Percentiles rank a stretch among this genome's conserved stretches.
phyloP scores from a whole-genome alignment of 257 asterid genomes.

The Hygrophila difformis region DNA sequence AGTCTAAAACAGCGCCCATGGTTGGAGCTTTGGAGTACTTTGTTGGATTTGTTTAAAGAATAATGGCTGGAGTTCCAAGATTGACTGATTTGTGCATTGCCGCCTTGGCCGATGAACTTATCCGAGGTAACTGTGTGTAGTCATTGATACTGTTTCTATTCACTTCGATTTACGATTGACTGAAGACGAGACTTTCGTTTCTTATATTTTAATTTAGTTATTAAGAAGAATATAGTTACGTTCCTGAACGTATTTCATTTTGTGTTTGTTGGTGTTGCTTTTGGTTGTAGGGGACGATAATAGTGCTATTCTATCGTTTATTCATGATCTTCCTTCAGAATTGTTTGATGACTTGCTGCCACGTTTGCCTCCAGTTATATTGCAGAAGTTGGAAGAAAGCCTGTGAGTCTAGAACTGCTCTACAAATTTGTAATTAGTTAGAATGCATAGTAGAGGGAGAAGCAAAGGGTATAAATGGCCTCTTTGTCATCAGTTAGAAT shows the following conservation, averaged over 20 bases:
- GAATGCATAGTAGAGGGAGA: background rate
- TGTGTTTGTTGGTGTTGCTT: background rate
- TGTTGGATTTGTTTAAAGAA: too few species aligned
- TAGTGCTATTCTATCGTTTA: conserved; percentile 28
- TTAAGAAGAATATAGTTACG: too few species aligned
- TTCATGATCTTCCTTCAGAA: conserved; percentile 57
- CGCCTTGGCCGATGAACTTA: conserved; percentile 43
- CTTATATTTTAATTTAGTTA: too few species aligned
- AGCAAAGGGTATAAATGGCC: background rate
- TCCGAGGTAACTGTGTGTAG: conserved; percentile 26
- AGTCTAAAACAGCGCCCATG: too few species aligned
- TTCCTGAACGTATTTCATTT: background rate
- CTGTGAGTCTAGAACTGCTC: conserved; percentile 33
- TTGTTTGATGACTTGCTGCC: conserved; percentile 49
- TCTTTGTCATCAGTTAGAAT: too few species aligned
- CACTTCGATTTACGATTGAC: too few species aligned
- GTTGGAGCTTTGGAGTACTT: too few species aligned
- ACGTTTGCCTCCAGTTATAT: conserved; percentile 59
- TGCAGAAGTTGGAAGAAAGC: conserved; percentile 47
- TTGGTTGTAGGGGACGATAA: conserved; percentile 31
- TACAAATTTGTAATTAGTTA: background rate
- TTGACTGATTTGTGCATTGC: conserved; percentile 31
- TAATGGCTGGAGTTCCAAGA: conserved; percentile 28
- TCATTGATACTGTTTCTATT: background rate
- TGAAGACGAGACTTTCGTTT: too few species aligned